Evolutionary conservation across 305 asterid genomes (phyloP).

Genomic region (Nicotiana rustica): DNA sequence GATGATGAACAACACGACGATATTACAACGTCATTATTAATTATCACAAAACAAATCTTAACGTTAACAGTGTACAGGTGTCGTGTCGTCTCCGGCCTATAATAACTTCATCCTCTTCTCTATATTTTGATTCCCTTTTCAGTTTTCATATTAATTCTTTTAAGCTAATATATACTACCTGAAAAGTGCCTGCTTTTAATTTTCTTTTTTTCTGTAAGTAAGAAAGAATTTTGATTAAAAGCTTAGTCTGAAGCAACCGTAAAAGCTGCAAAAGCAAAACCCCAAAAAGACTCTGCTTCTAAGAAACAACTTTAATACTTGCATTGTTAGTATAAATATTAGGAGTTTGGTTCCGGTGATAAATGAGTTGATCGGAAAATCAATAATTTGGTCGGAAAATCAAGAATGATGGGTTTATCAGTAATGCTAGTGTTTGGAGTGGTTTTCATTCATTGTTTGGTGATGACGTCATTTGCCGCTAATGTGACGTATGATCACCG

Average conservation of each 20-base stretch:
- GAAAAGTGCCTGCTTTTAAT: not conserved
- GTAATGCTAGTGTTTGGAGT: conserved; percentile 35
- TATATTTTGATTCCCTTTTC: not conserved
- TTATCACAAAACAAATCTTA: not conserved
- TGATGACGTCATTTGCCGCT: conserved; percentile 62
- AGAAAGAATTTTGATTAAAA: not conserved
- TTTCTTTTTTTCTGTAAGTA: not conserved
- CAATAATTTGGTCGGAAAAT: not conserved
- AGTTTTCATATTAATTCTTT: not conserved
- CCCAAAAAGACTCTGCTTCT: not conserved
- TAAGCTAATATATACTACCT: not conserved
- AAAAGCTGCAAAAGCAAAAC: conserved; percentile 27
- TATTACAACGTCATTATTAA: conserved; percentile 9
- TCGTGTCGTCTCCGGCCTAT: not conserved
- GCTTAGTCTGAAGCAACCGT: not conserved
- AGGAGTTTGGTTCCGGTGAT: not conserved
- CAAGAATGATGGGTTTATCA: not conserved
- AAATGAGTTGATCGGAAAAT: conserved; percentile 5
- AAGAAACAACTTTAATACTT: not conserved
- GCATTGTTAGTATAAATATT: not conserved
- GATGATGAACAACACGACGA: conserved; percentile 28
- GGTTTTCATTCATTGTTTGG: conserved; percentile 41
- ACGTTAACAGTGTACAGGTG: conserved; percentile 3
- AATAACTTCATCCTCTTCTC: not conserved
- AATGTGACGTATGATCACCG: conserved; percentile 94